A percentile compares a stretch with the other conserved stretches of the same genome.
Evolutionary conservation across 2,329 filamentous ascomycete genomes (phyloP).

Genomic region (Alternaria sp.): DNA sequence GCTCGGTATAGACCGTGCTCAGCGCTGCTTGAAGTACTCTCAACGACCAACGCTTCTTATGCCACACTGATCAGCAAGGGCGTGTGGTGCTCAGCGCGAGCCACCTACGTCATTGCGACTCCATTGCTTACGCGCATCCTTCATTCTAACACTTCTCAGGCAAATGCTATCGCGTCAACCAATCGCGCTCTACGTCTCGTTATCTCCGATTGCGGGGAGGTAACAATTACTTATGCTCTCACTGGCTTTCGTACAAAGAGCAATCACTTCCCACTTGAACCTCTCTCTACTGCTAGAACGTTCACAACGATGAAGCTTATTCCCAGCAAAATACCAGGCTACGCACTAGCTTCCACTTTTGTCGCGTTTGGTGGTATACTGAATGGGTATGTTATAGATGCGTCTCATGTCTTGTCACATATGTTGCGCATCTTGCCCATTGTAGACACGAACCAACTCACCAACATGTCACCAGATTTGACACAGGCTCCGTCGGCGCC

Average conservation of each 20-base stretch:
- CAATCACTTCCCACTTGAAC: not conserved
- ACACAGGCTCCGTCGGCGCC: not conserved
- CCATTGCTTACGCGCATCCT: not conserved
- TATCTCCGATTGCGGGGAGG: not conserved
- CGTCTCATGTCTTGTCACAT: fast-evolving
- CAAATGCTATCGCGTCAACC: not conserved
- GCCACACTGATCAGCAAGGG: too few relatives aligned
- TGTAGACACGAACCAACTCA: not conserved
- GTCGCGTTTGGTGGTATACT: not conserved
- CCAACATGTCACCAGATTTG: not conserved
- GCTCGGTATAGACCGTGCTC: too few relatives aligned
- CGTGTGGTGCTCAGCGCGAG: not conserved
- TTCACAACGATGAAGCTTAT: not conserved
- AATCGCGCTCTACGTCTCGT: not conserved
- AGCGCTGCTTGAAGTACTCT: too few relatives aligned
- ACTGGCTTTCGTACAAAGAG: not conserved
- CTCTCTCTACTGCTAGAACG: not conserved
- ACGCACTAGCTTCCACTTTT: not conserved
- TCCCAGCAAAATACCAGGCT: not conserved
- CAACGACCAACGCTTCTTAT: too few relatives aligned
- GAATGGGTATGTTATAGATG: not conserved
- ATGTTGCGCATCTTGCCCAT: not conserved
- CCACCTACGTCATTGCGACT: not conserved
- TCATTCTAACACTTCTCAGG: not conserved
- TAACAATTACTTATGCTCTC: not conserved